These are phyloP conservation scores for Hypoxylon trugodes DNA, from an alignment of 495 filamentous ascomycete species.

Conservation along the genomic window DNA sequence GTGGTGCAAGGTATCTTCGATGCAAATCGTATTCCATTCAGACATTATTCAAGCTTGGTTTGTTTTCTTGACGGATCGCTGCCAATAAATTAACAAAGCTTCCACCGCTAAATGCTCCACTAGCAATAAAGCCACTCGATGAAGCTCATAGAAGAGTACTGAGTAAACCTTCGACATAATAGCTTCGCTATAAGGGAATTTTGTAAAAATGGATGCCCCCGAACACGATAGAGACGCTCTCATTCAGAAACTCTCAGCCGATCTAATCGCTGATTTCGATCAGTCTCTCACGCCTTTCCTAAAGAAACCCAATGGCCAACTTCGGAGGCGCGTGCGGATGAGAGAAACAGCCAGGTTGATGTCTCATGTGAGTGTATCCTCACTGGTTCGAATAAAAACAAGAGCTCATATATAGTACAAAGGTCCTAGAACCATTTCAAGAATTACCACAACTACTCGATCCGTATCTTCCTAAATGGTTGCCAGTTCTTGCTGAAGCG, in stretches of 20 bases:
- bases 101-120: neutral
- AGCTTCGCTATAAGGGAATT: neutral
- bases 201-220: slow-evolving; percentile 54
- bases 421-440: slow-evolving; percentile 89
- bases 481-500: slow-evolving; percentile 75
- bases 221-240: slow-evolving; percentile 72
- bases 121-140: neutral
- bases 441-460: slow-evolving; percentile 97
- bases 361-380: slow-evolving; percentile 48
- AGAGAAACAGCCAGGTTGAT: slow-evolving; percentile 57
- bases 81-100: neutral
- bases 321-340: slow-evolving; percentile 52
- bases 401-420: slow-evolving; percentile 23
- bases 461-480: slow-evolving; percentile 75
- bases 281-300: slow-evolving; percentile 63
- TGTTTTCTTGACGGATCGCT: neutral
- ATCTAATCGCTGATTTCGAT: slow-evolving; percentile 72
- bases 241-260: slow-evolving; percentile 73
- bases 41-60: neutral
- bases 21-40: neutral
- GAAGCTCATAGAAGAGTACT: neutral
- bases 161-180: neutral
- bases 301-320: slow-evolving; percentile 49
- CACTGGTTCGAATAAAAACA: neutral
- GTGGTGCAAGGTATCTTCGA: neutral